Base-by-base conservation (phyloP, 1,139 yeast genomes). In the Barnettozyma hawaiiensis region DNA sequence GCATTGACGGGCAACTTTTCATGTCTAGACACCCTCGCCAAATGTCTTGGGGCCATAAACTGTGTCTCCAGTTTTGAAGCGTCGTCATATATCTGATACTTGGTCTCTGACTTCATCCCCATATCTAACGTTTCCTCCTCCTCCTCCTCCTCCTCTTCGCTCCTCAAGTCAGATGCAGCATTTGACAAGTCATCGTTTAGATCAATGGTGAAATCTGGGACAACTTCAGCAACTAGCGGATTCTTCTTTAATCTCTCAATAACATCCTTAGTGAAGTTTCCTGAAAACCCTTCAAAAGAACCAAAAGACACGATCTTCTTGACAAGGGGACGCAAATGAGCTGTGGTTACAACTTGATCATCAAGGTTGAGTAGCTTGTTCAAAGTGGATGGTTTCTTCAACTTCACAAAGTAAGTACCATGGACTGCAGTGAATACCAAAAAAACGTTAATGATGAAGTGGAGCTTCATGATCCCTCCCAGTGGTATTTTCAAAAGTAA, bases 11-110 rank as follows among this genome's bases (percentile, higher is more conserved):
- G 65, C 37, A 78, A 56, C 37, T 57, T 62, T 7, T 65, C 64
- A 31, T 70, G 61, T 48, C 80, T 77, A 2, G 89, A 81, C 4
- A 82, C 52, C 32, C 89, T 61, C 0, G 82, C 85, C 45, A 84
- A 65, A 55, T 84, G 94, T 37, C 86, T 63, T 0, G 94, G 90
- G 0, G 89, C 81, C 43, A 71, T 64, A 14, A 61, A 55, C 50
- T 78, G 82, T 0, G 64, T 67, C 22, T 59, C 61, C 31, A 45
- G 48, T 11, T 43, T 43, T 5, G 34, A 16, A 2, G 18, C 20
- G 16, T 39, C 46, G 7, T 34, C 37, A 22, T 19, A 37, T 5
- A 42, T 35, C 14, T 42, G 28, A n/a, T 42, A 31, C 5, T 33
- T 27, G 16, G 15, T 7, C n/a, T 35, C 36, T 7, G 18, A 34